Evolutionary conservation across 1,284 basidiomycete genomes (phyloP).

Genomic region (Malassezia sp.): DNA sequence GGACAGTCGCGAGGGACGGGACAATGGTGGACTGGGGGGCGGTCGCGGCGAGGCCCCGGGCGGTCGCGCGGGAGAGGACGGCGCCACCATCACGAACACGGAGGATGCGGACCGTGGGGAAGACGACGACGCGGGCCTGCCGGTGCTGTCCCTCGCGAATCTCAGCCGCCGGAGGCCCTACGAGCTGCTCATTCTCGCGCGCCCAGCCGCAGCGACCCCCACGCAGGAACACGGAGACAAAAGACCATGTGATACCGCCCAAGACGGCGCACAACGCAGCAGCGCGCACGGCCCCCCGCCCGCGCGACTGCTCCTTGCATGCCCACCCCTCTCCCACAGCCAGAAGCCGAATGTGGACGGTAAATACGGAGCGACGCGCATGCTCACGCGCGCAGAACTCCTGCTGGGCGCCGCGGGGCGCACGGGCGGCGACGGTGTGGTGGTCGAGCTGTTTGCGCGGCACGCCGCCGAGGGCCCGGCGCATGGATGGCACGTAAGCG

Average conservation of each 20-base stretch:
- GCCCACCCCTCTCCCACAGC: constrained; percentile 12
- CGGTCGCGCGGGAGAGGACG: no score
- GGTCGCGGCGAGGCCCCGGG: no score
- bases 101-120: not conserved
- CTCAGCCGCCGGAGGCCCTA: constrained; percentile 12
- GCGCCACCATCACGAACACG: no score
- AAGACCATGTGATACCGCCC: no score
- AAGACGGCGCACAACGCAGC: no score
- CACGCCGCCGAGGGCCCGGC: constrained; percentile 36
- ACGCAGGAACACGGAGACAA: no score
- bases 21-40: no score
- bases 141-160: constrained; percentile 1
- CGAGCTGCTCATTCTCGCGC: constrained; percentile 15
- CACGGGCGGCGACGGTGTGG: constrained; percentile 16
- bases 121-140: not conserved
- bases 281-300: not conserved
- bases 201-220: no score
- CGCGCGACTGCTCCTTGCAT: constrained; percentile 3
- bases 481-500: constrained; percentile 25
- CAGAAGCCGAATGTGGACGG: constrained; percentile 10
- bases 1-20: no score
- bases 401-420: not conserved
- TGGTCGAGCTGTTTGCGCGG: constrained; percentile 37
- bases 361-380: not conserved
- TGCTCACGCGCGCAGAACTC: not conserved